Evolutionary conservation across 768 basidiomycete species (phyloP).

Genomic region (Termitomyces eurrhizus): DNA sequence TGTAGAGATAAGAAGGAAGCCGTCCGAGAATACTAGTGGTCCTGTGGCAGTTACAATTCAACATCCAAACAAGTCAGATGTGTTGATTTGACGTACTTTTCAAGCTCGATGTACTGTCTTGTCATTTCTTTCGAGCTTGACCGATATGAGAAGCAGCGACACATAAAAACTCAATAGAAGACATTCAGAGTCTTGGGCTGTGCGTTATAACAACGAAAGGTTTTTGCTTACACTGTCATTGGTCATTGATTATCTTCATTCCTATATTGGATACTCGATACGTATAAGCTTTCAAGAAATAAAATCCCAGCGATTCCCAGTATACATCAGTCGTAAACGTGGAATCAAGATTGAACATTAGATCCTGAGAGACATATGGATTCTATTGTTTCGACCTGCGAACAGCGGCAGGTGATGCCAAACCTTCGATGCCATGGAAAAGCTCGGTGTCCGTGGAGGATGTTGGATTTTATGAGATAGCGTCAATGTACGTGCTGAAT

Average conservation of each 20-base stretch:
- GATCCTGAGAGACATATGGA: background rate
- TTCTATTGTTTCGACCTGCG: background rate
- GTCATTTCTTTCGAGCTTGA: background rate
- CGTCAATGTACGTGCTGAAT: too few species aligned
- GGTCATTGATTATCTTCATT: background rate
- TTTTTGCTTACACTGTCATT: background rate
- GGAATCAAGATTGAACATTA: background rate
- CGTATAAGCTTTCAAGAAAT: too few species aligned
- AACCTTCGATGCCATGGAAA: background rate
- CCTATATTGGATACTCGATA: background rate
- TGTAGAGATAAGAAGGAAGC: background rate
- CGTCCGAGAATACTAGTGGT: too few species aligned
- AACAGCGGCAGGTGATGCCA: too few species aligned
- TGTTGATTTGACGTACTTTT: background rate
- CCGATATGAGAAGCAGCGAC: background rate
- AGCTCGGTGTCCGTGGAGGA: background rate
- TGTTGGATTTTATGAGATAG: too few species aligned
- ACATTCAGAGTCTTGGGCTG: background rate
- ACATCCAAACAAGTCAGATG: background rate
- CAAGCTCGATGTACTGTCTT: background rate
- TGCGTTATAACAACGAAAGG: background rate
- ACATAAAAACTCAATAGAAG: background rate
- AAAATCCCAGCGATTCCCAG: too few species aligned
- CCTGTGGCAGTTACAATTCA: background rate
- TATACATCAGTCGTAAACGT: background rate